A percentile compares a stretch with the other conserved stretches of the same genome.
Conservation (phyloP, 306 rosid genomes). For the Vachellia collinsii region DNA sequence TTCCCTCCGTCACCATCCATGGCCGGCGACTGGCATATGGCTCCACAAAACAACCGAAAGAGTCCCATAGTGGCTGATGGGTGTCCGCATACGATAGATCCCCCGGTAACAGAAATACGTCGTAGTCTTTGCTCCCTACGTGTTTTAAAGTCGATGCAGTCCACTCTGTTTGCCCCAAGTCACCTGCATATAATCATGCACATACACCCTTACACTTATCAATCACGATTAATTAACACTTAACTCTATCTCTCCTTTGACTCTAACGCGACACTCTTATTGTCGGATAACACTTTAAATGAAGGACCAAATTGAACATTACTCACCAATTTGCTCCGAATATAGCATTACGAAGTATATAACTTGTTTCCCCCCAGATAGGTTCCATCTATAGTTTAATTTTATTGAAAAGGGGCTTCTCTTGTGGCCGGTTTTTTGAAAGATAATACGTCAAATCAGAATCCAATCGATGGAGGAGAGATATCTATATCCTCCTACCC, state of each 20-base stretch:
- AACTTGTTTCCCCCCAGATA: not conserved
- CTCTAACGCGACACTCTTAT: too few relatives aligned
- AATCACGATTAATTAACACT: too few relatives aligned
- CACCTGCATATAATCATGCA: conserved; percentile 44
- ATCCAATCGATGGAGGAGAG: not conserved
- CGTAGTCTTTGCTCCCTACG: conserved; percentile 54
- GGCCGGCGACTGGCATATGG: conserved; percentile 74
- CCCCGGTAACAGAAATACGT: conserved; percentile 64
- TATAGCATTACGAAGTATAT: not conserved
- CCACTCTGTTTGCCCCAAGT: conserved; percentile 81
- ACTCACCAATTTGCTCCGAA: not conserved
- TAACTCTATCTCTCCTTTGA: not conserved
- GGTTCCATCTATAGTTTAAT: not conserved
- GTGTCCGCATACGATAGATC: conserved; percentile 74
- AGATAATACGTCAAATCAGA: not conserved
- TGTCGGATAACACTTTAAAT: too few relatives aligned
- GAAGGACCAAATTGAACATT: not conserved
- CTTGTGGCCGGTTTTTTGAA: not conserved
- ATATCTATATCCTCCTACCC: not conserved
- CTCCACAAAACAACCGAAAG: conserved; percentile 77
- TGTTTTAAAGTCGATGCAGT: conserved; percentile 61
- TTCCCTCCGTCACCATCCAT: conserved; percentile 87
- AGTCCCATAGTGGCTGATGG: conserved; percentile 73
- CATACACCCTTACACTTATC: not conserved
- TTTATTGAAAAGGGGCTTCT: not conserved